phyloP scores from a whole-genome alignment of 2,329 filamentous ascomycete species.

The Ramularia endophylla region DNA sequence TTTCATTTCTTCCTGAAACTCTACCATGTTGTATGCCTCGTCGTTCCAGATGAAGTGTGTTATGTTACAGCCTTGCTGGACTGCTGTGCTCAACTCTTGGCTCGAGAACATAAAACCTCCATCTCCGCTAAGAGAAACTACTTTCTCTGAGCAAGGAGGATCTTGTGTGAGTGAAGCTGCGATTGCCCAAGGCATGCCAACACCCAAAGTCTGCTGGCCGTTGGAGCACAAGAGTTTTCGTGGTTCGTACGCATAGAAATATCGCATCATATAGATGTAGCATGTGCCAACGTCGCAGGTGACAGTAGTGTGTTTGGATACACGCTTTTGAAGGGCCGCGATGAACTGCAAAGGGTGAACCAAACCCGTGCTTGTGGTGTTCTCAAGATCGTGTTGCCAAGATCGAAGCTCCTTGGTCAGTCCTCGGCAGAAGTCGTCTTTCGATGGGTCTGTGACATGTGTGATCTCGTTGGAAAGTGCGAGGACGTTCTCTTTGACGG shows the following conservation, averaged over 20 bases:
- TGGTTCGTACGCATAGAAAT: slow-evolving; percentile 41
- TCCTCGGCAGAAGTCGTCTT: slow-evolving; percentile 30
- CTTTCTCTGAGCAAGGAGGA: slow-evolving; percentile 40
- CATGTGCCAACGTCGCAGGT: slow-evolving; percentile 44
- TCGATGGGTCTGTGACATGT: slow-evolving; percentile 31
- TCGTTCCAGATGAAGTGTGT: slow-evolving; percentile 50
- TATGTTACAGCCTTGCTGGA: slow-evolving; percentile 44
- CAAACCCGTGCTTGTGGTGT: slow-evolving; percentile 24
- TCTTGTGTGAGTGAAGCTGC: slow-evolving; percentile 40
- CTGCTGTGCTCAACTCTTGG: slow-evolving; percentile 43
- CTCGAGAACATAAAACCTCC: slow-evolving; percentile 47
- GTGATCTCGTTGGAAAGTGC: slow-evolving; percentile 31
- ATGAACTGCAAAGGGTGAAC: slow-evolving; percentile 46
- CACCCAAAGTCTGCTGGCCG: slow-evolving; percentile 46
- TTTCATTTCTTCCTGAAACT: slow-evolving; percentile 48
- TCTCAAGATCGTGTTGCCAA: slow-evolving; percentile 27
- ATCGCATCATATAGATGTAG: slow-evolving; percentile 46
- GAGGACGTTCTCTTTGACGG: slow-evolving; percentile 37
- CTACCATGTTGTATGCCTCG: slow-evolving; percentile 46
- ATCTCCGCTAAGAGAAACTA: slow-evolving; percentile 42
- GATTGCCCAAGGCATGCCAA: slow-evolving; percentile 46
- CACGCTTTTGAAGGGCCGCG: slow-evolving; percentile 36
- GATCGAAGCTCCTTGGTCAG: slow-evolving; percentile 34
- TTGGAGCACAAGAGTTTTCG: slow-evolving; percentile 43
- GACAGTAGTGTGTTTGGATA: slow-evolving; percentile 39